Evolutionary conservation across 1,284 basidiomycete genomes (phyloP).

Genomic region (Boletus smithii): DNA sequence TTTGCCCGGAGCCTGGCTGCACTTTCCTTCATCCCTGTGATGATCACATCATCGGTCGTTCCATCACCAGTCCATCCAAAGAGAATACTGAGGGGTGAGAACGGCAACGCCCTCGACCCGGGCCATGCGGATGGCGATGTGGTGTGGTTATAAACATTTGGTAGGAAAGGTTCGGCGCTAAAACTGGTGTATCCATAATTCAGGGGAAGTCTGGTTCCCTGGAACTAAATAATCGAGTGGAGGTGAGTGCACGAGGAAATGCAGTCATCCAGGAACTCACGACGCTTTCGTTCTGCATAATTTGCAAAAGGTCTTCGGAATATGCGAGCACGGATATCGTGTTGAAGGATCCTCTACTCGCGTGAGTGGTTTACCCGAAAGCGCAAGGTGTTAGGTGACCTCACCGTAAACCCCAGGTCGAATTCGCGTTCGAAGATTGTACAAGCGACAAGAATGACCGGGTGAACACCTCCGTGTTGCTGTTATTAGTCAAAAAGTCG

Average conservation of each 20-base stretch:
- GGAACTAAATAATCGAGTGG: conserved; percentile 6
- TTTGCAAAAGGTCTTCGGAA: conserved; percentile 15
- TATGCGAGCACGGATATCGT: conserved; percentile 25
- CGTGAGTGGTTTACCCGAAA: background rate
- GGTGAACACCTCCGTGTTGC: conserved; percentile 33
- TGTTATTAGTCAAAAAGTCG: conserved; percentile 34
- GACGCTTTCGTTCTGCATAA: conserved; percentile 16
- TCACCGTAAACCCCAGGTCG: conserved; percentile 25
- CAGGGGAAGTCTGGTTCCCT: conserved; percentile 18
- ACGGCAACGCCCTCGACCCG: conserved; percentile 38
- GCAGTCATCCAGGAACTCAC: conserved; percentile 12
- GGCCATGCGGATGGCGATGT: conserved; percentile 47
- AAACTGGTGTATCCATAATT: conserved; percentile 40
- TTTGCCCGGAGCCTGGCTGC: conserved; percentile 39
- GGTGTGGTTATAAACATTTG: conserved; percentile 42
- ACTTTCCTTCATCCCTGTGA: conserved; percentile 40
- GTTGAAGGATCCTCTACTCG: conserved; percentile 20
- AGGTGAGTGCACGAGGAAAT: conserved; percentile 1
- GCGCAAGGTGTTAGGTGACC: background rate
- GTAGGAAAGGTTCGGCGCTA: conserved; percentile 56
- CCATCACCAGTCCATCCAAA: conserved; percentile 41
- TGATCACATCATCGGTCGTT: conserved; percentile 40
- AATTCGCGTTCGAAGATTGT: conserved; percentile 18
- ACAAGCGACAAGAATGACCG: conserved; percentile 38
- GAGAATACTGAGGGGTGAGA: conserved; percentile 49